Conservation (phyloP, 192 early-diverging fungal genomes). For the Backusella parvicylindrica region DNA sequence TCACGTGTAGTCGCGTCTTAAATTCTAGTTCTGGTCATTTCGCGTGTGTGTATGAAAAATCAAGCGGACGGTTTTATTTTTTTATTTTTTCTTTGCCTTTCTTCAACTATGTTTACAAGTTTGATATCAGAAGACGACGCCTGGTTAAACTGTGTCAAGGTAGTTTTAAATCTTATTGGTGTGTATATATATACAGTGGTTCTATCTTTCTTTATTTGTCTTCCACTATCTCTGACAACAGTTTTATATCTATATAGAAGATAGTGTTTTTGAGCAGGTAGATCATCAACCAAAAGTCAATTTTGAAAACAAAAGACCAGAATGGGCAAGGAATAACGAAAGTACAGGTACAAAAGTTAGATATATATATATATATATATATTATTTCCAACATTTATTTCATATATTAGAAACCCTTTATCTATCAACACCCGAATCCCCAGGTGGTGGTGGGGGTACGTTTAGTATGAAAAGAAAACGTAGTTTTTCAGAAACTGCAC, state of each 20-base stretch:
- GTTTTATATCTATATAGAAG: slow-evolving; percentile 12
- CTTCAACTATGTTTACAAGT: background rate
- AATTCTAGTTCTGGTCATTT: background rate
- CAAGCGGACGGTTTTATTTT: background rate
- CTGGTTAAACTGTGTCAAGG: slow-evolving; percentile 24
- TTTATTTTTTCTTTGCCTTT: background rate
- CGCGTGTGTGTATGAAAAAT: background rate
- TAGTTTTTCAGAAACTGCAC: slow-evolving; percentile 26
- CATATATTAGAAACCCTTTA: background rate
- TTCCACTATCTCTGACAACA: background rate
- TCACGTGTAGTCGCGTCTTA: background rate
- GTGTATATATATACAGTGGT: background rate
- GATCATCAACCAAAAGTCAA: slow-evolving; percentile 2
- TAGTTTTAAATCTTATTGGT: slow-evolving; percentile 21
- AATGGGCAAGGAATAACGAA: slow-evolving; percentile 1
- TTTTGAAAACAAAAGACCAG: background rate
- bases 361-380: background rate
- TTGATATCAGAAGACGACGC: slow-evolving; percentile 4
- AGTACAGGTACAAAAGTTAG: slow-evolving; percentile 1
- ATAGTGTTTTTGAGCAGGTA: slow-evolving; percentile 13
- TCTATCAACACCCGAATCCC: background rate
- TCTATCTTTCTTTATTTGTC: background rate
- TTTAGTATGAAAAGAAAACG: slow-evolving; percentile 26
- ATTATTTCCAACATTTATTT: background rate
- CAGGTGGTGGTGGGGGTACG: background rate